Base-by-base conservation (phyloP, 805 yeast genomes). In the Yamadazyma sp. region DNA sequence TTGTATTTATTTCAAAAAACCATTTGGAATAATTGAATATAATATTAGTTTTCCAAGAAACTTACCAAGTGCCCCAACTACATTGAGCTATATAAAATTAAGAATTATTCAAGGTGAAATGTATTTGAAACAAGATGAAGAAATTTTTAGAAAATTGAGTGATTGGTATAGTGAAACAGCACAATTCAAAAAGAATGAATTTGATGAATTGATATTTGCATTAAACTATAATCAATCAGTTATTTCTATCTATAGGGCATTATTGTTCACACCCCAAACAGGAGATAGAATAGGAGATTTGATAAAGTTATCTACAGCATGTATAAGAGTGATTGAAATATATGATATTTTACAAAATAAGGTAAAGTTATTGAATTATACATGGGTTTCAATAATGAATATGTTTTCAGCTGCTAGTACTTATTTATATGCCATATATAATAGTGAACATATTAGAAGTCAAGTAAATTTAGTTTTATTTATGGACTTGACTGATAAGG, bases 1-100 rank as follows among this genome's bases (percentile, higher is more conserved):
- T 6, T 80, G 91, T 50, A 76, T 85, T 21, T 83, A 84, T 51
- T 63, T 86, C 36, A 91, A 89, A 0, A 69, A 74, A 48, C 76
- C 76, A 1, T 77, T 74, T 46, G 60, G 71, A 1, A 50, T 80
- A n/a, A 56, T 62, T 15, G 66, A 69, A 27, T 70, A 78, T 29
- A 76, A 70, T 45, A 31, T 45, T 2, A 65, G 70, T 38, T 42
- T 77, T 27, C 82, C 82, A 0, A 14, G n/a, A 9, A 7, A 29
- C 8, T 9, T 7, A 29, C 13, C 7, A 20, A 5, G 5, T 5
- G 28, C 32, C 28, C 10, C 23, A 4, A 31, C 35, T 11, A 30
- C 36, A 4, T 11, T 26, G 10, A 36, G 35, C 7, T 35, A 35
- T 27, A 17, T 39, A 10, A 35, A 39, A 27, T 20, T 39, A 20